Conservation (phyloP, 2,329 filamentous ascomycete species). For the Colletotrichum navitas region DNA sequence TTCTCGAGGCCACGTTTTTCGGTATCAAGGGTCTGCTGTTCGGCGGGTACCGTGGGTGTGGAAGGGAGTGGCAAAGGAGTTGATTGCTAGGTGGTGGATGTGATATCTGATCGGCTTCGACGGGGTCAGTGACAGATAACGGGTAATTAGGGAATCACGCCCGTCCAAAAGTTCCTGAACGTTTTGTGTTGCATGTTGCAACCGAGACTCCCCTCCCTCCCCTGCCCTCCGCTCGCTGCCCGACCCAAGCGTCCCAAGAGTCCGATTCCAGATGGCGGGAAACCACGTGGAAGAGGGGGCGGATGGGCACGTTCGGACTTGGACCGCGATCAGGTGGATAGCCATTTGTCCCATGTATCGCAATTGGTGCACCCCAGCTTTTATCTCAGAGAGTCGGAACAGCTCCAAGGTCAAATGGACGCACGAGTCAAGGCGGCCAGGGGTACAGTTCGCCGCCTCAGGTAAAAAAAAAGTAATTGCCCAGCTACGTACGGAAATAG, state of each 20-base stretch:
- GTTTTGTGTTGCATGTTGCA: not conserved
- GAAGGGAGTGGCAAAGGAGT: no score
- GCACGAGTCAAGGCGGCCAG: slow-evolving; percentile 21
- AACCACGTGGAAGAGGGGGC: slow-evolving; percentile 38
- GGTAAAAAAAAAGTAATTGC: not conserved
- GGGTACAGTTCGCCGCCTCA: not conserved
- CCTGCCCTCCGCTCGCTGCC: not conserved
- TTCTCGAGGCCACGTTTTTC: not conserved
- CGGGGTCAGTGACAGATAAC: not conserved
- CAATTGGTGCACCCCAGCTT: not conserved
- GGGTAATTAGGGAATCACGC: no score
- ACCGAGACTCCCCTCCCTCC: not conserved
- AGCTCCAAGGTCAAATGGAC: not conserved
- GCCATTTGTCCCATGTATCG: slow-evolving; percentile 7
- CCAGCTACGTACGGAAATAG: slow-evolving; percentile 3
- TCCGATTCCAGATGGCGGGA: slow-evolving; percentile 26
- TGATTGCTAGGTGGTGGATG: not conserved
- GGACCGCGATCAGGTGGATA: slow-evolving; percentile 14
- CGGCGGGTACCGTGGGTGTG: not conserved
- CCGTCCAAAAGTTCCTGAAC: not conserved
- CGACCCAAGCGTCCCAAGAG: slow-evolving; percentile 15
- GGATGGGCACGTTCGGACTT: slow-evolving; percentile 14
- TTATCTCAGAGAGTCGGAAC: not conserved
- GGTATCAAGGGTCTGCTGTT: not conserved
- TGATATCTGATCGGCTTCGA: not conserved